Base-by-base conservation (phyloP, 2,329 filamentous ascomycete species). In the Ophiostoma fasciatum region DNA sequence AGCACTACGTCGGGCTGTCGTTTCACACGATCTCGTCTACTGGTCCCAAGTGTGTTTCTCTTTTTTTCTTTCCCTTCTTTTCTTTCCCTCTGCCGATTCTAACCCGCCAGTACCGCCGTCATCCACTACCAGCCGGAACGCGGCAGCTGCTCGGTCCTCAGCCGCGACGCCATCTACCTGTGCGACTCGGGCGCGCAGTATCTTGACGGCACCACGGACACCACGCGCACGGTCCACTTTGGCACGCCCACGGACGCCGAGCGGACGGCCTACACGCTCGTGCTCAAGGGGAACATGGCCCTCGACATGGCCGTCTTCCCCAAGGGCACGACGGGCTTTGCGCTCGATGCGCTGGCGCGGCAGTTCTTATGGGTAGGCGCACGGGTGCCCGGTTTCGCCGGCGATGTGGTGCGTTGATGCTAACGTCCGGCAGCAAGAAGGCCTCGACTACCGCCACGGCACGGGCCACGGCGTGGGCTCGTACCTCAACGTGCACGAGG, bases 151-250 rank as follows among this genome's bases (percentile, higher is more conserved):
- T 72, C 85, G 8, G 62, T 71, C 20, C 84, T 98, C 47, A 84
- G 98, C 46, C 83, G 84, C 0, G 74, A 75, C 7, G 76, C 78
- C 12, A 74, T 98, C 40, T 98, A 98, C 51, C 73, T 98, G 3
- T 98, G 90, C 54, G 90, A 98, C 57, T 96, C 90, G 17, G 90
- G 90, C 17, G 90, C 82, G n/a, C 90, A 98, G 56, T 98, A 88
- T 50, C 66, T 81, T 3, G 90, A 98, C 54, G 90, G 90, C 38
- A 98, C 90, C 1, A 98, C 90, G 0, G 90, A 98, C 51, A 93
- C 84, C 1, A 98, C 90, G 5, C 71, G 90, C 28, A 98, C 90
- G 1, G 63, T 94, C 27, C 90, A 98, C 51, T 96, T 96, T 53
- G 83, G 84, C 31, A 69, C 75, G 19, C 90, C 90, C 1, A 82